These are phyloP conservation scores for Diplosphaera chodatii DNA, from an alignment of 139 green algal genomes.

Conservation along the genomic window DNA sequence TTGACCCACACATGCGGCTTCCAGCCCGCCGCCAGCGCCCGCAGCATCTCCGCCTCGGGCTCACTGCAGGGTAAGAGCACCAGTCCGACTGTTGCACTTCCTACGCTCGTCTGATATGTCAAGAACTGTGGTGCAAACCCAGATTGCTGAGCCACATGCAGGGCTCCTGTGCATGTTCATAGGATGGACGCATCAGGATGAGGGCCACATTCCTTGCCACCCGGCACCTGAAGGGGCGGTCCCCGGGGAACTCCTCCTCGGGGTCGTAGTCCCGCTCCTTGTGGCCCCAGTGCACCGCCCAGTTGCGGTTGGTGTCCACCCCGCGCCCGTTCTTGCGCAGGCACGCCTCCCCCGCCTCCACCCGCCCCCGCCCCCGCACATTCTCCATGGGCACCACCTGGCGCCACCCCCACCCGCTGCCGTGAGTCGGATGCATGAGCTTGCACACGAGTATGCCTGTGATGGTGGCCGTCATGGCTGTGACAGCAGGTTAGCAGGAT, in stretches of 20 bases:
- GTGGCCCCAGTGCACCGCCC: slow-evolving; percentile 86
- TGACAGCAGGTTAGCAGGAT: too few species aligned
- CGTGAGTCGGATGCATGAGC: too few species aligned
- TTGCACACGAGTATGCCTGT: too few species aligned
- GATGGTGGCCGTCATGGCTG: too few species aligned
- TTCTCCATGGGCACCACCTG: slow-evolving; percentile 96
- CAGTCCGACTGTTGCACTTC: too few species aligned
- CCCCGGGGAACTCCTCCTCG: slow-evolving; percentile 84
- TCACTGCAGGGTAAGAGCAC: slow-evolving; percentile 85
- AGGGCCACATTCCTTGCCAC: too few species aligned
- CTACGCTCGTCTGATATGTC: too few species aligned
- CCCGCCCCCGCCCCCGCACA: slow-evolving; percentile 55
- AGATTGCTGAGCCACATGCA: too few species aligned
- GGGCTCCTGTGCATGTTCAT: too few species aligned
- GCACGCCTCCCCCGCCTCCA: slow-evolving; percentile 82
- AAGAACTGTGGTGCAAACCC: too few species aligned
- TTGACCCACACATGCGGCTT: slow-evolving; percentile 90
- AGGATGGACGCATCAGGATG: too few species aligned
- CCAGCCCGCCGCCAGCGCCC: slow-evolving; percentile 49
- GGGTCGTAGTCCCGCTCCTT: slow-evolving; percentile 93
- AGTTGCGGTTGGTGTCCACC: slow-evolving; percentile 97
- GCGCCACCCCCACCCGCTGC: too few species aligned
- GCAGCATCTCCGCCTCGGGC: slow-evolving; percentile 77
- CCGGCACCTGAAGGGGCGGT: slow-evolving; percentile 54
- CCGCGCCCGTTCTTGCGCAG: slow-evolving; percentile 96